Conservation (phyloP, 306 rosid genomes). For the Casuarina equisetifolia region DNA sequence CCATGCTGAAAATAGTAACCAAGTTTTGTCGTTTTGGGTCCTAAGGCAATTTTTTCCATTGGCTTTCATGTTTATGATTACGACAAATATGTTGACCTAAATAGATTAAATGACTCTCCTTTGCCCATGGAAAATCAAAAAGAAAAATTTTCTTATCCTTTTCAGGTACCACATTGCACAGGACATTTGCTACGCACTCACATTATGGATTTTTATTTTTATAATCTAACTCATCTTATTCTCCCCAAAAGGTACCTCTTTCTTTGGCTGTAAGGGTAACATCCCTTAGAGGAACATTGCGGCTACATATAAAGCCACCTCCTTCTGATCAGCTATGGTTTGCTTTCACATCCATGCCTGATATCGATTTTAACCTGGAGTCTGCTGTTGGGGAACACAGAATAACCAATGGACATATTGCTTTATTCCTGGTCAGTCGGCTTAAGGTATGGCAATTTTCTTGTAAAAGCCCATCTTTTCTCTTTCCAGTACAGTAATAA, state of each 20-base stretch:
- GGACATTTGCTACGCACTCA: not conserved
- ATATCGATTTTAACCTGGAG: conserved; percentile 71
- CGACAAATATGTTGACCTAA: not conserved
- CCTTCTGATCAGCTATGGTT: conserved; percentile 92
- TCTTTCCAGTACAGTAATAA: not conserved
- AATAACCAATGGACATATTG: conserved; percentile 67
- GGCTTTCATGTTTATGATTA: not conserved
- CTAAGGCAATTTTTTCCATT: not conserved
- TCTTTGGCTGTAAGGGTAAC: conserved; percentile 71
- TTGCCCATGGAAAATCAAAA: too few species aligned
- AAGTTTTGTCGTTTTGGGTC: not conserved
- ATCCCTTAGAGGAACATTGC: conserved; percentile 83
- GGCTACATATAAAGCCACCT: conserved; percentile 89
- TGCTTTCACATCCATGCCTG: conserved; percentile 91
- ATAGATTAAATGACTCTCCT: not conserved
- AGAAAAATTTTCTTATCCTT: not conserved
- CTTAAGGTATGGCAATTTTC: conserved; percentile 63
- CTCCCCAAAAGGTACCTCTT: conserved; percentile 71
- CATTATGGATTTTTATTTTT: conserved; percentile 1
- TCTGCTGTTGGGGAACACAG: conserved; percentile 84
- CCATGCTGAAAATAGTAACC: not conserved
- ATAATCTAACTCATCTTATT: conserved; percentile 33
- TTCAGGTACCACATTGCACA: not conserved
- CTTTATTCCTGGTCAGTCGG: conserved; percentile 62
- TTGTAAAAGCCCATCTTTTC: not conserved